Base-by-base conservation (phyloP, 768 basidiomycete genomes). In the Lactarius hatsudake region DNA sequence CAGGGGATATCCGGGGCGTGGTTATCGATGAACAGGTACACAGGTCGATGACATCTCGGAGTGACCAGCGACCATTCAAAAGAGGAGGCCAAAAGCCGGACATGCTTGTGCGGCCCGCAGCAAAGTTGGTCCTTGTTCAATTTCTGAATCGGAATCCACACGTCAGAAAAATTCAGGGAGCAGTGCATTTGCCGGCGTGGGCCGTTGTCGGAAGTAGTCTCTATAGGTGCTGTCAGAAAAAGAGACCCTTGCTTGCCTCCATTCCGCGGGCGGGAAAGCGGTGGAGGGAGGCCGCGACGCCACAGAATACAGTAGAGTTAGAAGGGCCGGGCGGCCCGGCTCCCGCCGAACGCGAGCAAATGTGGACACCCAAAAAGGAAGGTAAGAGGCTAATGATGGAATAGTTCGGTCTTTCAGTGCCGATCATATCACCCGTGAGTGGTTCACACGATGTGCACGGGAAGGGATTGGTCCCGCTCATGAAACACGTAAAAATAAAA, bases 361-460 rank as follows among this genome's bases (percentile, higher is more conserved):
- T 15, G 40, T 15, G 36, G 13, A 40, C 12, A 17, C 26, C 8
- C 23, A 26, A 60, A 34, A 38, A 23, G 32, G 38, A 26, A 20
- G 56, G 56, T 30, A 5, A 10, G 56, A 34, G 38, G 36, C 32
- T 42, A 23, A 26, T 23, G 36, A 40, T 36, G 4, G 53, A n/a
- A 30, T 10, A 30, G 6, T 30, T 42, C 48, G 48, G 23, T 26
- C 48, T 23, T 51, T 26, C 48, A 51, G 23, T 23, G 10, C 23
- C 23, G 62, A 63, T 55, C 40, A 63, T 38, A 42, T 30, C 38
- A 63, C 38, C 54, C 62, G 62, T 55, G 62, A 55, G 38, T 30
- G 53, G 36, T 40, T 17, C 62, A 56, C 62, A 43, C 43, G 38
- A 32, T 28, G 30, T n/a, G 10, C 53, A 32, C 18, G 23, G 10